Base-by-base conservation (phyloP, 176 grass and related monocot species). In the Aegilops sharonensis region DNA sequence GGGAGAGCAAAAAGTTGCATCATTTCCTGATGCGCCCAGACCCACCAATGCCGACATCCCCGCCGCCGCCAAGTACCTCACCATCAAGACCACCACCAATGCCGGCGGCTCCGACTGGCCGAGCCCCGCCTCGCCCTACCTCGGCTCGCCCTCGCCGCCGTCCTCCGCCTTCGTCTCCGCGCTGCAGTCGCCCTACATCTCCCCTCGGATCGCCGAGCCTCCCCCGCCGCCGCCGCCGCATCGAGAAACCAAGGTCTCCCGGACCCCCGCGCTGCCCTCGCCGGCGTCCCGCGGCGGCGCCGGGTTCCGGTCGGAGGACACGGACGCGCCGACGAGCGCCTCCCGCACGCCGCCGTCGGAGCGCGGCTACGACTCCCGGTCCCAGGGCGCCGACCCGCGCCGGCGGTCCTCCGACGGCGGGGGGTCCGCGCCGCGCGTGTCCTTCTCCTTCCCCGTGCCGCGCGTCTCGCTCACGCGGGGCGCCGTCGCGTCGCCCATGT, bases 121-220 rank as follows among this genome's bases (percentile, higher is more conserved):
- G 20, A 83, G 65, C 81, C 88, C 92, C 79, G 84, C 88, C 76
- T 98, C 90, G 50, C 93, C 95, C 18, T 78, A 91, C 89, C 88
- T 95, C 76, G 87, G 94, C 86, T 98, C 95, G 70, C 94, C 92
- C 45, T 98, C 92, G n/a, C 97, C 97, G 20, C 97, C 94, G 37
- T 94, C 90, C 15, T 98, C 97, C 34, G 94, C 97, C 6, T 95
- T 98, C 68, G 97, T 98, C 32, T 98, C 97, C 35, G 97, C 97
- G 69, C 85, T 98, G 71, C 97, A 98, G 78, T 98, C 97, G 2
- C 97, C 97, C 4, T 98, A 98, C 84, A 95, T 98, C 64, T 98
- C 97, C 8, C 97, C 97, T 11, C 87, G 97, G 39, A 79, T 88
- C 18, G 27, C 79, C 14, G 91, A 94, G 34, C 92, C 56, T 18